Evolutionary conservation across 768 basidiomycete genomes (phyloP).

Genomic region (Melanogaster broomeanus): DNA sequence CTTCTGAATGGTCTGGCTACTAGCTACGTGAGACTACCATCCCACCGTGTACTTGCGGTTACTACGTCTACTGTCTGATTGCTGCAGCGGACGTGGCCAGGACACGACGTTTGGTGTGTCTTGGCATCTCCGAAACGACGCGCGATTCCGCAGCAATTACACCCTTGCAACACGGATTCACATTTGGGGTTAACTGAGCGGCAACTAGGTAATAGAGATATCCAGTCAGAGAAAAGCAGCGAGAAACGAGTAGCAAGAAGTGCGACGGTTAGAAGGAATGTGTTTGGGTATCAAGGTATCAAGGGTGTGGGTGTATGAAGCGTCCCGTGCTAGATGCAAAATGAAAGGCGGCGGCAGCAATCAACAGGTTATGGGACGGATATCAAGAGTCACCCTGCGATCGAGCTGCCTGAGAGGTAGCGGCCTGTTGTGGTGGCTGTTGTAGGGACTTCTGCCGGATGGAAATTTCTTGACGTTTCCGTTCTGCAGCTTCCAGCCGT

Average conservation of each 20-base stretch:
- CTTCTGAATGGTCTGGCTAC: no score
- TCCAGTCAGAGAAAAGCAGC: conserved; percentile 10
- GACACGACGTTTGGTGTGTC: no score
- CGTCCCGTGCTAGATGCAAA: conserved; percentile 3
- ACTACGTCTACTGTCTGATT: no score
- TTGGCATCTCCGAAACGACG: no score
- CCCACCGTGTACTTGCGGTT: no score
- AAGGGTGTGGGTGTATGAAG: conserved; percentile 9
- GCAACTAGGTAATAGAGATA: background rate
- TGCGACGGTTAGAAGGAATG: conserved; percentile 14
- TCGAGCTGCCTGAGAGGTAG: conserved; percentile 14
- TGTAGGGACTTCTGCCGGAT: conserved; percentile 35
- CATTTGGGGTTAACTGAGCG: background rate
- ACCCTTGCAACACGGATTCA: background rate
- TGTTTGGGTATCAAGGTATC: conserved; percentile 26
- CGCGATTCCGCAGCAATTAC: no score
- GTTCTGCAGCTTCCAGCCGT: conserved; percentile 73
- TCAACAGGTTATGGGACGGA: conserved; percentile 26
- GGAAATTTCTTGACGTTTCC: conserved; percentile 48
- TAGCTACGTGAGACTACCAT: no score
- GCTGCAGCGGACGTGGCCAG: no score
- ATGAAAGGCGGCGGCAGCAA: conserved; percentile 7
- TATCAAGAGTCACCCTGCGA: conserved; percentile 26
- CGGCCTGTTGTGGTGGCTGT: conserved; percentile 9
- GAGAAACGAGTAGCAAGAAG: conserved; percentile 10